Percentiles rank a stretch among this genome's conserved stretches.
Conservation (phyloP, 768 basidiomycete species). For the Tulasnella sp. region DNA sequence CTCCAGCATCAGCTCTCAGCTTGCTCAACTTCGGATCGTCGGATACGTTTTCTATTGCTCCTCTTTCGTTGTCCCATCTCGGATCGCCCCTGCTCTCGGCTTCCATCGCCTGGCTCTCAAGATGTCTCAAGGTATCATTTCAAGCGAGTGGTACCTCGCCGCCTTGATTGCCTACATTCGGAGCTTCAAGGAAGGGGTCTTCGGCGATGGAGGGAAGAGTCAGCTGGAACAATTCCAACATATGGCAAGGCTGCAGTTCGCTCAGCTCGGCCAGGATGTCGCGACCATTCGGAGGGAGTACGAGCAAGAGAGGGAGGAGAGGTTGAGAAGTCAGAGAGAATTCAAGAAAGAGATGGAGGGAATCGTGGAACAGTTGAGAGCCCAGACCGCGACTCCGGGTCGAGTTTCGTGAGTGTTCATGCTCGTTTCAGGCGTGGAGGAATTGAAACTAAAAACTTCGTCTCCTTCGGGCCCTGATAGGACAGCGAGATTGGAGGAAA, state of each 20-base stretch:
- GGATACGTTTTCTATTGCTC: conserved; percentile 18
- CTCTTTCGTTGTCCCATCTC: conserved; percentile 16
- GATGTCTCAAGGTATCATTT: conserved; percentile 15
- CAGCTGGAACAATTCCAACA: conserved; percentile 19
- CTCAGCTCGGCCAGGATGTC: conserved; percentile 6
- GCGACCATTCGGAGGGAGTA: conserved; percentile 16
- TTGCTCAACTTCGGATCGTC: conserved; percentile 5
- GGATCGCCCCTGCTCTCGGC: neutral
- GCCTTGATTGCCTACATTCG: neutral
- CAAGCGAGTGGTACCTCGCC: conserved; percentile 4
- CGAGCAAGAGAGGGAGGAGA: conserved; percentile 21
- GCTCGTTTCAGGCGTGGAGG: neutral
- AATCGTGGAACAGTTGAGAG: conserved; percentile 16
- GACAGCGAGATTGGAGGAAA: conserved; percentile 24
- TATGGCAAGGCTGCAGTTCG: conserved; percentile 17
- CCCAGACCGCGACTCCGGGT: conserved; percentile 14
- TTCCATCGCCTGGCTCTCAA: conserved; percentile 1
- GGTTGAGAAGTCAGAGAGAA: conserved; percentile 18
- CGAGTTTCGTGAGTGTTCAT: conserved; percentile 22
- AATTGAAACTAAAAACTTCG: neutral
- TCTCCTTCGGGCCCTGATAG: neutral
- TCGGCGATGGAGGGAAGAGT: conserved; percentile 15
- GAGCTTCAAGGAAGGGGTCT: neutral
- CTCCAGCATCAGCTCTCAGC: neutral
- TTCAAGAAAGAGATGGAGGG: conserved; percentile 20